Conservation (phyloP, 305 asterid species). For the Fraxinus velutina region DNA sequence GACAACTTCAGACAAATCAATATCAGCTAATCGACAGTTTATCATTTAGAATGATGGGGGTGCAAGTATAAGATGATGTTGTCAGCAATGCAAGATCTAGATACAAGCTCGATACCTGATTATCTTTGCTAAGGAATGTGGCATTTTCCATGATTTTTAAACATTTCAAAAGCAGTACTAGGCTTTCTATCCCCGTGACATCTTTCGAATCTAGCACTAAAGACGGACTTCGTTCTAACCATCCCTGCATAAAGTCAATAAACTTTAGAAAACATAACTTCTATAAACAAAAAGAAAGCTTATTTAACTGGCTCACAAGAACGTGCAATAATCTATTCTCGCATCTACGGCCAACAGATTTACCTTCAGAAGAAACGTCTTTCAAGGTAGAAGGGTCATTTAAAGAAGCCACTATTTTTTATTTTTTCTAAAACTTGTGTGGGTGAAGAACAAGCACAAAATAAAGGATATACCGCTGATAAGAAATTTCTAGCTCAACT, state of each 20-base stretch:
- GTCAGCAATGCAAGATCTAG: slow-evolving; percentile 13
- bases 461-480: background rate
- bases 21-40: background rate
- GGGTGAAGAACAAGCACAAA: background rate
- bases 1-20: slow-evolving; percentile 1
- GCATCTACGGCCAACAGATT: background rate
- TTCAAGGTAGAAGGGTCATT: background rate
- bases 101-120: slow-evolving; percentile 56
- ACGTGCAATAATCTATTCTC: background rate
- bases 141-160: slow-evolving; percentile 94
- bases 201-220: slow-evolving; percentile 43
- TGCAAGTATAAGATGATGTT: slow-evolving; percentile 1
- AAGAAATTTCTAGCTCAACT: background rate
- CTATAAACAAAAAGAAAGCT: background rate
- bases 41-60: background rate
- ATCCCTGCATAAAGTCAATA: slow-evolving; percentile 51
- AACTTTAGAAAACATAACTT: slow-evolving; percentile 17
- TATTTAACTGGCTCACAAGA: background rate
- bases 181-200: slow-evolving; percentile 56
- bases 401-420: background rate
- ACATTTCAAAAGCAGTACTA: slow-evolving; percentile 77
- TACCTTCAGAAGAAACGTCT: background rate
- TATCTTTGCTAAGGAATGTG: slow-evolving; percentile 77
- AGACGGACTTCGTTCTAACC: slow-evolving; percentile 56
- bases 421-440: background rate